A percentile compares a stretch with the other conserved stretches of the same genome.
Conservation (phyloP, 805 yeast species). For the Naumovozyma baii region DNA sequence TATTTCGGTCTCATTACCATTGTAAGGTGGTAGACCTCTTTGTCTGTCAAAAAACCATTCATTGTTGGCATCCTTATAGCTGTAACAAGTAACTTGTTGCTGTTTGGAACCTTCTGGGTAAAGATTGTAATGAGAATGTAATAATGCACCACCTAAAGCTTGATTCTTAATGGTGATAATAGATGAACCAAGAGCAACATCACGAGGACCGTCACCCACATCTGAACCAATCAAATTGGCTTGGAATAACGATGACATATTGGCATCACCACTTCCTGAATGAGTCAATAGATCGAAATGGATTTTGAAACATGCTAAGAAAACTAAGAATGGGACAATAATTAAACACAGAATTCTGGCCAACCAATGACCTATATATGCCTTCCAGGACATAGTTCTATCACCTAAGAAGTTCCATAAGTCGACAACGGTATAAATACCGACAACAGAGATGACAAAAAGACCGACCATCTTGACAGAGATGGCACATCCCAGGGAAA, state of each 20-base stretch:
- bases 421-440: constrained; percentile 80
- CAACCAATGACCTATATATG: constrained; percentile 53
- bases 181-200: constrained; percentile 53
- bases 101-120: constrained; percentile 91
- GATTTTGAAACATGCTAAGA: constrained; percentile 57
- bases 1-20: constrained; percentile 23
- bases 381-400: constrained; percentile 39
- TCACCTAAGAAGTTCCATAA: constrained; percentile 81
- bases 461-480: constrained; percentile 96
- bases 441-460: constrained; percentile 78
- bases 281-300: constrained; percentile 67
- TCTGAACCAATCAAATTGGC: constrained; percentile 62
- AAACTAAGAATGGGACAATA: constrained; percentile 51
- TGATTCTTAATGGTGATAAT: constrained; percentile 43
- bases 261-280: constrained; percentile 74
- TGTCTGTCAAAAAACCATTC: constrained; percentile 64
- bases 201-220: constrained; percentile 61
- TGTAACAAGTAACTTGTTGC: constrained; percentile 90
- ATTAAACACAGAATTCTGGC: constrained; percentile 59
- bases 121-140: constrained; percentile 80
- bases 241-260: constrained; percentile 74
- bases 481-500: constrained; percentile 79
- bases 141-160: constrained; percentile 63
- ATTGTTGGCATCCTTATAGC: constrained; percentile 80
- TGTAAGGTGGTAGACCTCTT: constrained; percentile 32